Conservation (phyloP, 768 basidiomycete species). For the Suillus variegatus region DNA sequence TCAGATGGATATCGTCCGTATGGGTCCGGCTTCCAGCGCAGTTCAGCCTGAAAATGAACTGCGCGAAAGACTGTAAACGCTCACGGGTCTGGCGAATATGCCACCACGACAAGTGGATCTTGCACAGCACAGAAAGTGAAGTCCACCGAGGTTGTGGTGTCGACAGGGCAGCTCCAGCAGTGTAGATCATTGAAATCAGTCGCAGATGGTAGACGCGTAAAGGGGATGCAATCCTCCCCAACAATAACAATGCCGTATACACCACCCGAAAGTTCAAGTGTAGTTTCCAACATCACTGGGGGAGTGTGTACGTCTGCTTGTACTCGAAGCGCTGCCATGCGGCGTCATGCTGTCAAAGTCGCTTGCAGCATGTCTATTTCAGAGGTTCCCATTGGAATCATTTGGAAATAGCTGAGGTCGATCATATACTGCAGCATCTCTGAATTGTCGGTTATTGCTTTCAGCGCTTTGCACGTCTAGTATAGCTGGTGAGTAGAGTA, state of each 20-base stretch:
- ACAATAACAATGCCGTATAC: constrained; percentile 46
- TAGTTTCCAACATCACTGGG: constrained; percentile 45
- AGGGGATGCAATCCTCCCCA: constrained; percentile 48
- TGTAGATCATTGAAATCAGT: not conserved
- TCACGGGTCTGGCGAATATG: constrained; percentile 41
- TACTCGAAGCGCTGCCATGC: constrained; percentile 52
- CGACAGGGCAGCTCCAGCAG: constrained; percentile 46
- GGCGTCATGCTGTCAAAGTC: constrained; percentile 43
- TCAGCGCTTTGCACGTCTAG: constrained; percentile 43
- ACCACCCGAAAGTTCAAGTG: constrained; percentile 54
- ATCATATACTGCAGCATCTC: constrained; percentile 51
- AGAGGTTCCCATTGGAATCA: constrained; percentile 34
- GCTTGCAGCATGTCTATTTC: constrained; percentile 24
- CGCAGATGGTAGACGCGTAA: constrained; percentile 27
- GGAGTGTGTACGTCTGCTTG: constrained; percentile 39
- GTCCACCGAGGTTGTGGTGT: constrained; percentile 47
- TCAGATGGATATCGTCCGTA: constrained; percentile 47
- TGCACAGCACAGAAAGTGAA: constrained; percentile 60
- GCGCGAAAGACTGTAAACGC: constrained; percentile 19
- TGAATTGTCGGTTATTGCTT: constrained; percentile 40
- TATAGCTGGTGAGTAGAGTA: not conserved
- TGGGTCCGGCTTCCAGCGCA: constrained; percentile 36
- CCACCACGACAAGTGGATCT: constrained; percentile 53
- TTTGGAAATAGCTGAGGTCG: constrained; percentile 47
- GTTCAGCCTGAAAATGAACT: constrained; percentile 1